phyloP scores from a whole-genome alignment of 1,139 yeast species.

The Suhomyces bokatorum region DNA sequence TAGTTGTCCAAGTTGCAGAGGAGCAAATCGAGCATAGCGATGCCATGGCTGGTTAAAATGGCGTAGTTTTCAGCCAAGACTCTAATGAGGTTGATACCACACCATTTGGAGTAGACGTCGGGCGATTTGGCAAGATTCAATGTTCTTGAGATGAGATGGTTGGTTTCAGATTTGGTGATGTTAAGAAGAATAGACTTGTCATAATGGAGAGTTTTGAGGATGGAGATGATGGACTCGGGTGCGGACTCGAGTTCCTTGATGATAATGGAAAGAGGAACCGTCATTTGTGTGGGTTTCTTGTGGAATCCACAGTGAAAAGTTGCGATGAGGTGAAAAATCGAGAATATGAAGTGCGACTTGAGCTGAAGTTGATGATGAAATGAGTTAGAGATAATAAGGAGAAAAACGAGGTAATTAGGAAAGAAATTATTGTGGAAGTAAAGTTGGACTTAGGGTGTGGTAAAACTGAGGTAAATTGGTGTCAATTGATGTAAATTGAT shows the following conservation, averaged over 20 bases:
- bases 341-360: not conserved
- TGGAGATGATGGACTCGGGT: constrained; percentile 39
- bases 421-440: no score
- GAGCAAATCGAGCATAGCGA: constrained; percentile 54
- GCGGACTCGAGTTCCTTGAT: constrained; percentile 37
- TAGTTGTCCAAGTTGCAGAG: constrained; percentile 57
- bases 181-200: constrained; percentile 35
- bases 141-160: constrained; percentile 57
- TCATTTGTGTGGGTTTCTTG: constrained; percentile 22
- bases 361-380: not conserved
- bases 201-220: constrained; percentile 31
- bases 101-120: constrained; percentile 55
- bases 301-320: not conserved
- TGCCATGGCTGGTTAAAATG: constrained; percentile 60
- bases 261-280: constrained; percentile 35
- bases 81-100: constrained; percentile 57
- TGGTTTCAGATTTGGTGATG: constrained; percentile 53
- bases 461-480: no score
- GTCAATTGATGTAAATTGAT: no score
- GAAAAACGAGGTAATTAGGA: no score
- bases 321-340: constrained; percentile 5
- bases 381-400: no score
- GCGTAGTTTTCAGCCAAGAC: constrained; percentile 54
- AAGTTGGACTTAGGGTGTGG: no score
- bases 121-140: constrained; percentile 55